These are phyloP conservation scores for Aleurites moluccanus DNA, from an alignment of 441 rosid genomes.

Conservation along the genomic window DNA sequence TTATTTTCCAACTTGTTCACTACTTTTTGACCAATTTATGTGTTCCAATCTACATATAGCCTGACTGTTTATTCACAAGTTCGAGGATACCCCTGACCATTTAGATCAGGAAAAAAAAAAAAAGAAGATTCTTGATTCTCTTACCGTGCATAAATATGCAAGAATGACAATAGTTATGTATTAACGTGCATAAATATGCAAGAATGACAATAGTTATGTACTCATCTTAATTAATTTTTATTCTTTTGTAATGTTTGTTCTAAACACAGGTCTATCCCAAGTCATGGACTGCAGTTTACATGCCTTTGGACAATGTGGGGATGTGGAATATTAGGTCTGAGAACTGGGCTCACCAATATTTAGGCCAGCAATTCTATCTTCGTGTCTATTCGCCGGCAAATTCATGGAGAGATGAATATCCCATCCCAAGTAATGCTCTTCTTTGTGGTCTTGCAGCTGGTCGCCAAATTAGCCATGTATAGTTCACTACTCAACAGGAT, in stretches of 20 bases:
- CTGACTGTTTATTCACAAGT: background rate
- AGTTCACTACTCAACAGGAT: constrained; percentile 6
- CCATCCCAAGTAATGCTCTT: constrained; percentile 73
- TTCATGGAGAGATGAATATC: constrained; percentile 70
- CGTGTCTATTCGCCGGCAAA: constrained; percentile 59
- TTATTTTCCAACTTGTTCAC: background rate
- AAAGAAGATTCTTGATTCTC: too few relatives aligned
- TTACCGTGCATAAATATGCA: too few relatives aligned
- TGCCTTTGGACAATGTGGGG: constrained; percentile 78
- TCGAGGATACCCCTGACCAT: too few relatives aligned
- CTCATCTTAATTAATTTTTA: too few relatives aligned
- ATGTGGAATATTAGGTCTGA: constrained; percentile 89
- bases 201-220: too few relatives aligned
- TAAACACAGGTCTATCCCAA: constrained; percentile 71
- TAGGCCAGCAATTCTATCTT: constrained; percentile 79
- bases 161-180: too few relatives aligned
- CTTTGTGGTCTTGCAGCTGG: constrained; percentile 80
- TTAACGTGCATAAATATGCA: too few relatives aligned
- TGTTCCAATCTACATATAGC: background rate
- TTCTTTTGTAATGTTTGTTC: constrained; percentile 6
- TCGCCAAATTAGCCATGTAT: constrained; percentile 25
- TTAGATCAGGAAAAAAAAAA: too few relatives aligned
- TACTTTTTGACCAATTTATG: background rate
- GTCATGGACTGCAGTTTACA: constrained; percentile 77
- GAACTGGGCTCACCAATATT: constrained; percentile 69